These are phyloP conservation scores for Withania somnifera DNA, from an alignment of 305 asterid species.

Conservation along the genomic window DNA sequence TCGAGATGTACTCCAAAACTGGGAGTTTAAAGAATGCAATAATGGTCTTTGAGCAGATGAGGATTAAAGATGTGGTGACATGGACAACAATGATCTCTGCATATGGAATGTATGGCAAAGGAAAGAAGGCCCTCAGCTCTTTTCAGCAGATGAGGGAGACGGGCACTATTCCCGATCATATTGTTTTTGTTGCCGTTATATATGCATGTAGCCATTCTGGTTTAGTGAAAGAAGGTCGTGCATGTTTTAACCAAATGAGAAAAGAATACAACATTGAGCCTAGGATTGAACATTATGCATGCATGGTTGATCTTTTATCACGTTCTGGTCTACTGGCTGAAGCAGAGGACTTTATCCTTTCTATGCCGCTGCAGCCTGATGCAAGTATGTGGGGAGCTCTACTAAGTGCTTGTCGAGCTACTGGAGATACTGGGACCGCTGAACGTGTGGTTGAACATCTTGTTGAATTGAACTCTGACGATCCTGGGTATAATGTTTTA, in stretches of 20 bases:
- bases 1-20: constrained; percentile 66
- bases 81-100: constrained; percentile 68
- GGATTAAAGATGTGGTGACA: constrained; percentile 52
- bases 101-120: constrained; percentile 84
- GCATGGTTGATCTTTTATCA: constrained; percentile 69
- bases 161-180: constrained; percentile 47
- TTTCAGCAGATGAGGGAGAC: constrained; percentile 48
- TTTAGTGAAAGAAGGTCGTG: constrained; percentile 57
- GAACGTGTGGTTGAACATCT: constrained; percentile 43
- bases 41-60: constrained; percentile 52
- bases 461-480: constrained; percentile 26
- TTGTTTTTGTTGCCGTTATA: constrained; percentile 48
- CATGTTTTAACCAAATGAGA: constrained; percentile 59
- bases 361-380: constrained; percentile 69
- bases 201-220: constrained; percentile 85
- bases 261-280: constrained; percentile 51
- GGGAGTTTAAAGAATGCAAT: constrained; percentile 48
- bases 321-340: constrained; percentile 56
- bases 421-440: constrained; percentile 39
- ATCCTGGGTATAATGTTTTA: constrained; percentile 66
- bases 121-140: constrained; percentile 54
- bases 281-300: constrained; percentile 67
- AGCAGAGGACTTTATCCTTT: constrained; percentile 59
- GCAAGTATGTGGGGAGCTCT: constrained; percentile 75
- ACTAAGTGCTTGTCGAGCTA: constrained; percentile 64